Conservation (phyloP, 2,329 filamentous ascomycete species). For the Fusarium aywerte region DNA sequence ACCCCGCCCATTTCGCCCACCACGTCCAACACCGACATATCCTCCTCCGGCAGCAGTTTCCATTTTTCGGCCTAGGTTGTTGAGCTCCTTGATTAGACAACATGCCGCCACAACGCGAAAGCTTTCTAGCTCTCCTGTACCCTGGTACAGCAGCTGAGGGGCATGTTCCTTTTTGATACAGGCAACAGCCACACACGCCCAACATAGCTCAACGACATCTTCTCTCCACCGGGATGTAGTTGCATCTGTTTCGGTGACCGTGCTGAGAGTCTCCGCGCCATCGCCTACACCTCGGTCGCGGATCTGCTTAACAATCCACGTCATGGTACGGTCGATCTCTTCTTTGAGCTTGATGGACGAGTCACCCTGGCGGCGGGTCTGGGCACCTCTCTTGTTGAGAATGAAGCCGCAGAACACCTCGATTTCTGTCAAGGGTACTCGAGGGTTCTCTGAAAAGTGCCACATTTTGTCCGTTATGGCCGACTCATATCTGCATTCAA, state of each 20-base stretch:
- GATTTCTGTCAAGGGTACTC: conserved; percentile 58
- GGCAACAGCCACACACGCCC: conserved; percentile 50
- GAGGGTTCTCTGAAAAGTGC: conserved; percentile 58
- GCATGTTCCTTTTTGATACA: conserved; percentile 21
- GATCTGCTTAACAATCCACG: conserved; percentile 54
- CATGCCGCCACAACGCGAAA: conserved; percentile 54
- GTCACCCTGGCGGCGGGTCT: conserved; percentile 63
- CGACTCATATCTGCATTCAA: conserved; percentile 58
- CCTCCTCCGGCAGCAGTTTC: conserved; percentile 37
- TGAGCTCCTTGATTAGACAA: conserved; percentile 48
- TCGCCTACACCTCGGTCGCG: conserved; percentile 35
- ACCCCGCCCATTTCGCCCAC: conserved; percentile 12
- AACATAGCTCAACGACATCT: conserved; percentile 50
- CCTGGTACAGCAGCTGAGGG: conserved; percentile 14
- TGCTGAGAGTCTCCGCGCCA: conserved; percentile 22
- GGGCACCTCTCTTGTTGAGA: conserved; percentile 61
- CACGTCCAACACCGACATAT: conserved; percentile 41
- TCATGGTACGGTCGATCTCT: conserved; percentile 60
- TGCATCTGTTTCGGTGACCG: conserved; percentile 4
- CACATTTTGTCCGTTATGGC: conserved; percentile 55
- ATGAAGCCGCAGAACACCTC: conserved; percentile 68
- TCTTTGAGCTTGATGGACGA: conserved; percentile 63
- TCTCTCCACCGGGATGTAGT: conserved; percentile 31
- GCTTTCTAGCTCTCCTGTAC: conserved; percentile 46
- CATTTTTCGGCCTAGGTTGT: conserved; percentile 27